A percentile compares a stretch with the other conserved stretches of the same genome.
These are phyloP conservation scores for Boletus smithii DNA, from an alignment of 1,284 basidiomycete species.

Conservation along the genomic window DNA sequence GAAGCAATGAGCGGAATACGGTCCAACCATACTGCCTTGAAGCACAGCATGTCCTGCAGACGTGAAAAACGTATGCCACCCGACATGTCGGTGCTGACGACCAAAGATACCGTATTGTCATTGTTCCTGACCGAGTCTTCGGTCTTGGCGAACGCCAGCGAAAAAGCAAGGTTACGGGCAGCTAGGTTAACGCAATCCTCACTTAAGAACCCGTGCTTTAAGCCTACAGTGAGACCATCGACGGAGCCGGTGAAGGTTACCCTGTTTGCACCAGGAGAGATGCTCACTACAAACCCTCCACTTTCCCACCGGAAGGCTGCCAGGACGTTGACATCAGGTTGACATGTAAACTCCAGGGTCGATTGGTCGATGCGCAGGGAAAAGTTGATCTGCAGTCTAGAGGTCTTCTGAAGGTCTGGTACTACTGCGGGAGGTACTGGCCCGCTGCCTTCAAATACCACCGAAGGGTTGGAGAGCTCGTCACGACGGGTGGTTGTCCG, in stretches of 20 bases:
- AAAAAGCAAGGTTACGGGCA: conserved; percentile 73
- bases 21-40: conserved; percentile 89
- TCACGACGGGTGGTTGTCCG: conserved; percentile 34
- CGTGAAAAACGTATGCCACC: conserved; percentile 75
- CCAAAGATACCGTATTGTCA: conserved; percentile 62
- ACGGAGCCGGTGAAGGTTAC: conserved; percentile 76
- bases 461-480: conserved; percentile 1
- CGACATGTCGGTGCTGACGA: conserved; percentile 73
- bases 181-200: conserved; percentile 75
- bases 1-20: conserved; percentile 70
- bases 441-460: background rate
- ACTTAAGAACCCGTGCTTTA: conserved; percentile 79
- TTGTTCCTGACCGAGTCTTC: conserved; percentile 37
- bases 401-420: conserved; percentile 27
- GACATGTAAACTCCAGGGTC: conserved; percentile 78
- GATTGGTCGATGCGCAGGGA: conserved; percentile 89
- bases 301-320: conserved; percentile 87
- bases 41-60: conserved; percentile 81
- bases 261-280: conserved; percentile 66
- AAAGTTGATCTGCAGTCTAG: conserved; percentile 70
- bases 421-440: conserved; percentile 11
- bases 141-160: conserved; percentile 59
- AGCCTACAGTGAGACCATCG: conserved; percentile 71
- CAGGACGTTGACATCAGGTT: conserved; percentile 84
- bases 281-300: conserved; percentile 80